Evolutionary conservation across 75 land plant species (phyloP).

Genomic region (Sequoia sempervirens): DNA sequence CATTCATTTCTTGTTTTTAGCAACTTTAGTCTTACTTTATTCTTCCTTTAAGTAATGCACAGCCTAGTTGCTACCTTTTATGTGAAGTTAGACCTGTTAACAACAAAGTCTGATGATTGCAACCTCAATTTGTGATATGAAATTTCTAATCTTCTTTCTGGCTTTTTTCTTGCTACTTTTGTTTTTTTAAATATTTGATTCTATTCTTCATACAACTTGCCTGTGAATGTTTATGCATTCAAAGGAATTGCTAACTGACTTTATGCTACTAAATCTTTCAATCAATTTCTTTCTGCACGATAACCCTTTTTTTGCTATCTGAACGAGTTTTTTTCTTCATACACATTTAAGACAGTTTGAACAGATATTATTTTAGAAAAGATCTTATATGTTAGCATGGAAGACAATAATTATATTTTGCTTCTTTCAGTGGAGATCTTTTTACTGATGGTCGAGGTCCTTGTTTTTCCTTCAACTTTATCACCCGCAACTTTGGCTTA

Average conservation of each 20-base stretch:
- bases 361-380: neutral
- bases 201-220: neutral
- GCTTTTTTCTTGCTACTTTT: neutral
- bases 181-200: neutral
- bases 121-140: neutral
- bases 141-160: neutral
- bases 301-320: neutral
- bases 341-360: neutral
- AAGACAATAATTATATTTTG: neutral
- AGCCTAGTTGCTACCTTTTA: neutral
- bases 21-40: neutral
- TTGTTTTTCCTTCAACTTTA: constrained; percentile 74
- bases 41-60: neutral
- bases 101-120: neutral
- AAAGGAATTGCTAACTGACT: neutral
- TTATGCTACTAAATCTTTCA: neutral
- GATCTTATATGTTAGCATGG: neutral
- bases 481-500: constrained; percentile 67
- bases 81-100: neutral
- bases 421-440: constrained; percentile 61
- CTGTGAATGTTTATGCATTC: neutral
- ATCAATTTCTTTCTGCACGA: neutral
- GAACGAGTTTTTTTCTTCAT: neutral
- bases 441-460: constrained; percentile 91
- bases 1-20: neutral